phyloP scores from a whole-genome alignment of 1,284 basidiomycete species.

The Entoloma clypeatum region DNA sequence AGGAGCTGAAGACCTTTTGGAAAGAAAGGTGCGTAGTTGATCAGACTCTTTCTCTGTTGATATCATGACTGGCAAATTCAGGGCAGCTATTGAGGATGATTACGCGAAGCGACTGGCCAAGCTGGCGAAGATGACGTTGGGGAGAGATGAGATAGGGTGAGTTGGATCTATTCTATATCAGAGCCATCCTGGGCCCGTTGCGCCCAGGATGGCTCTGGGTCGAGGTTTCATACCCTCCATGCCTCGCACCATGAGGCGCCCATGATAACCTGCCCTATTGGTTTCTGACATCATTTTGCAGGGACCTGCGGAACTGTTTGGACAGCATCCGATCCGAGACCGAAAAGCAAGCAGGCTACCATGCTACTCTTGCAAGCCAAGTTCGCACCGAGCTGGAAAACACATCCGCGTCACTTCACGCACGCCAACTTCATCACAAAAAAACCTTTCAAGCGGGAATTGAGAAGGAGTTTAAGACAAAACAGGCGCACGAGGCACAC shows the following conservation, averaged over 20 bases:
- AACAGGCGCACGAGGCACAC: constrained; percentile 79
- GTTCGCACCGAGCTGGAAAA: constrained; percentile 78
- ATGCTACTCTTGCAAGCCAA: constrained; percentile 68
- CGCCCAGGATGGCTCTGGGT: neutral
- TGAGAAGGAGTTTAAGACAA: constrained; percentile 87
- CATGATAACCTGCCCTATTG: constrained; percentile 7
- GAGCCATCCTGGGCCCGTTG: neutral
- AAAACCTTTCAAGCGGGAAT: constrained; percentile 69
- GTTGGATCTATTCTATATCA: constrained; percentile 24
- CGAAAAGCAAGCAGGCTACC: constrained; percentile 72
- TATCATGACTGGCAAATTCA: constrained; percentile 27
- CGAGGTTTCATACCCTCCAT: no score
- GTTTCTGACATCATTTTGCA: constrained; percentile 30
- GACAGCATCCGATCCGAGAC: constrained; percentile 82
- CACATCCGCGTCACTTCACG: constrained; percentile 59
- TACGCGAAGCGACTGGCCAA: constrained; percentile 87
- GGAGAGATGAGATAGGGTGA: constrained; percentile 89
- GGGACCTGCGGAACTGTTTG: constrained; percentile 76
- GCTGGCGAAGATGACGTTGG: constrained; percentile 75
- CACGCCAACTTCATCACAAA: constrained; percentile 72
- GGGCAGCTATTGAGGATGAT: constrained; percentile 88
- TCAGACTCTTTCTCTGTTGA: constrained; percentile 3
- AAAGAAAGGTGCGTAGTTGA: constrained; percentile 70
- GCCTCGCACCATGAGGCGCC: constrained; percentile 6
- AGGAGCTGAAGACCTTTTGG: constrained; percentile 85